Base-by-base conservation (phyloP, 83 land plant species). In the Isoetes engelmannii region DNA sequence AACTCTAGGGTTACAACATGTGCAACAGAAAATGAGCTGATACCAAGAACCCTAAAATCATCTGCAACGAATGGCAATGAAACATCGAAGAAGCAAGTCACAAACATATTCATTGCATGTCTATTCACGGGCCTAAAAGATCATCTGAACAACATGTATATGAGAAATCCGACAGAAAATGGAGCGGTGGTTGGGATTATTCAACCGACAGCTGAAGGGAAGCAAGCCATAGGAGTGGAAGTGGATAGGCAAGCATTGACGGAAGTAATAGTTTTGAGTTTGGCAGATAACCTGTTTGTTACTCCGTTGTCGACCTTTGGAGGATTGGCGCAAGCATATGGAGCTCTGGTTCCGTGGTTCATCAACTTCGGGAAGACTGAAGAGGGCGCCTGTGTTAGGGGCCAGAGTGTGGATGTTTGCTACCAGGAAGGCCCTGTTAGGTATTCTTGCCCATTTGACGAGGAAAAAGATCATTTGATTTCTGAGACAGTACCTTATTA, bases 281-380 rank as follows among this genome's bases (percentile, higher is more conserved):
- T 63, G 5, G 45, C 74, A 43, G 74, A 72, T 49, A 44, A 72
- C 20, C 20, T 72, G 41, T 49, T 72, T 28, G 74, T 72, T 8
- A 72, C 74, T 37, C 74, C 74, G 6, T 15, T 49, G 56, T 72
- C 74, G 9, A 72, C 74, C 7, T 72, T 72, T 19, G 74, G 74
- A 42, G 74, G 74, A n/a, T 9, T 72, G 45, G 74, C 74, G 5
- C 69, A 72, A 41, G 70, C 56, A 28, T 72, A 72, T 45, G 74
- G 74, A 28, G 74, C 58, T n/a, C 58, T 72, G 15, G 6, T 66
- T 7, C 74, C 74, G n/a, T 72, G 74, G 74, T 72, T 72, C 60
- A 72, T 72, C 15, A 49, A 72, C 42, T 60, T 60, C 45, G n/a
- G 58, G 9, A 28, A 28, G 0, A 20, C 74, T 37, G 10, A 37